These are phyloP conservation scores for Chrysoporthe puriensis DNA, from an alignment of 2,329 filamentous ascomycete genomes.

Conservation along the genomic window DNA sequence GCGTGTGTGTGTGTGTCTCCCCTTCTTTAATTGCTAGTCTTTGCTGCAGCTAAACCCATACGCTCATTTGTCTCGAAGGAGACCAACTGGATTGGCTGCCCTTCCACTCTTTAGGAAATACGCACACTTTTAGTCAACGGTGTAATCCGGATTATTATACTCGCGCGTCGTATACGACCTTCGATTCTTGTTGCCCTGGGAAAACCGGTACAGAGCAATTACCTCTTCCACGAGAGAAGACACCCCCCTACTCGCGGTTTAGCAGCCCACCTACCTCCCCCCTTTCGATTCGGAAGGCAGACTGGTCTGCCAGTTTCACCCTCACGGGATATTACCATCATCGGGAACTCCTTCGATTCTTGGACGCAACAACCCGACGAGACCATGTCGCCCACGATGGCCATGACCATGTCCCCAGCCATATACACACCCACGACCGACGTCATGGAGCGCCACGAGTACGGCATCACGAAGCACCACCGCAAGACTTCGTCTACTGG, in stretches of 20 bases:
- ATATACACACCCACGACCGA: constrained; percentile 58
- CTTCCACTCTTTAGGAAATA: constrained; percentile 54
- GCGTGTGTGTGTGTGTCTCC: constrained; percentile 37
- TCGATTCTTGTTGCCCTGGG: constrained; percentile 14
- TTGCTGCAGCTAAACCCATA: constrained; percentile 46
- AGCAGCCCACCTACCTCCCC: constrained; percentile 15
- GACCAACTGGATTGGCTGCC: constrained; percentile 63
- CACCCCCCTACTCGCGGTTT: constrained; percentile 10
- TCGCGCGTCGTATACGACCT: constrained; percentile 32
- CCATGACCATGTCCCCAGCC: constrained; percentile 48
- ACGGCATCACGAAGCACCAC: constrained; percentile 65
- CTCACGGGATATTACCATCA: background rate
- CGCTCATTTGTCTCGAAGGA: constrained; percentile 43
- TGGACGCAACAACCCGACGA: constrained; percentile 37
- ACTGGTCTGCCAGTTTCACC: constrained; percentile 43
- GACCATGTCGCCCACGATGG: constrained; percentile 55
- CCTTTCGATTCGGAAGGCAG: constrained; percentile 50
- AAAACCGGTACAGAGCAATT: background rate
- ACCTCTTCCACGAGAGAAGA: constrained; percentile 1
- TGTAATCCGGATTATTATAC: constrained; percentile 41
- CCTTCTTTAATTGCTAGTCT: constrained; percentile 36
- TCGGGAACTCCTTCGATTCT: constrained; percentile 37
- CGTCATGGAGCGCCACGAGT: constrained; percentile 60
- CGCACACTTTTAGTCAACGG: constrained; percentile 39
- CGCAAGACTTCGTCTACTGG: constrained; percentile 72